Conservation (phyloP, 1,284 basidiomycete genomes). For the Rhodofomes roseus region DNA sequence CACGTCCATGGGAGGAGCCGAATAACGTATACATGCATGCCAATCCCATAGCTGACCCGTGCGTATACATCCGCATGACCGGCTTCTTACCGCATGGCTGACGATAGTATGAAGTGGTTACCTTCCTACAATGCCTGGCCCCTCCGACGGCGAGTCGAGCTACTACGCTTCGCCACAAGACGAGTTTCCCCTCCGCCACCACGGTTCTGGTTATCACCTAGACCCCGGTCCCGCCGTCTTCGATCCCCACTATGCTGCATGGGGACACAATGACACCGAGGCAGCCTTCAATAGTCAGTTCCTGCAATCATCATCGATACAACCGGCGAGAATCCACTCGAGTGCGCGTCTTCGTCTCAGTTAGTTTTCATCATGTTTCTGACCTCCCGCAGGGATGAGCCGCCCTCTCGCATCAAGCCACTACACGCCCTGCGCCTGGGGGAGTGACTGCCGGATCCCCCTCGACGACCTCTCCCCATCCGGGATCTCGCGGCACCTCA, state of each 20-base stretch:
- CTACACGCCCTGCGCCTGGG: slow-evolving; percentile 1
- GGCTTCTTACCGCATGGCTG: neutral
- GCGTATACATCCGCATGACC: neutral
- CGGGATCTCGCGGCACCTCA: slow-evolving; percentile 20
- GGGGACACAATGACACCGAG: neutral
- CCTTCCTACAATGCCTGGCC: neutral
- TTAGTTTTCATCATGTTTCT: neutral
- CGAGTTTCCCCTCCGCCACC: too few relatives aligned
- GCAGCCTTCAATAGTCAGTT: neutral
- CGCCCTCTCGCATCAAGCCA: neutral
- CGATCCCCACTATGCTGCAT: too few relatives aligned
- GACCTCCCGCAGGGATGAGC: neutral
- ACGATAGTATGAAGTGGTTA: neutral
- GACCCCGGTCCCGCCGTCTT: too few relatives aligned
- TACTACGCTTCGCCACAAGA: too few relatives aligned
- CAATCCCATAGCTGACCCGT: neutral
- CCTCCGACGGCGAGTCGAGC: neutral
- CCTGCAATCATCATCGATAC: neutral
- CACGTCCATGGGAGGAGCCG: neutral
- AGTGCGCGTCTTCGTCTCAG: neutral
- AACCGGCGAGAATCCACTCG: neutral
- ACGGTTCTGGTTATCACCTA: too few relatives aligned
- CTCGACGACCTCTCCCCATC: slow-evolving; percentile 17
- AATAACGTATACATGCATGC: neutral
- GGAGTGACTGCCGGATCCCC: slow-evolving; percentile 3